Percentiles rank a stretch among this genome's conserved stretches.
Evolutionary conservation across 2,329 filamentous ascomycete genomes (phyloP).

Genomic region (Alternaria tenuissima): DNA sequence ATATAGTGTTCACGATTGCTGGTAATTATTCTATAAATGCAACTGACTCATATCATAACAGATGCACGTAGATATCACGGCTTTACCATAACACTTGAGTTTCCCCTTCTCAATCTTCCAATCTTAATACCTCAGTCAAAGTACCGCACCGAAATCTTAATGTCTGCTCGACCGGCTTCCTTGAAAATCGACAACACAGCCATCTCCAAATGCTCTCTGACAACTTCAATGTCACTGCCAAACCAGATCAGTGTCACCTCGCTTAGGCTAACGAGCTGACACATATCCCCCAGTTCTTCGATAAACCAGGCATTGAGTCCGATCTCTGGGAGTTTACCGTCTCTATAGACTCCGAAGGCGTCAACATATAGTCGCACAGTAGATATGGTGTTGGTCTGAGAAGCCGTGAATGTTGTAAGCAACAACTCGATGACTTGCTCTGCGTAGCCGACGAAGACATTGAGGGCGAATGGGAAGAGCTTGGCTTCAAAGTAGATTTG

Average conservation of each 20-base stretch:
- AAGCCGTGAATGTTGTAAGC: neutral
- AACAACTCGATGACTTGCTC: slow-evolving; percentile 13
- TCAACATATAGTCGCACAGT: slow-evolving; percentile 5
- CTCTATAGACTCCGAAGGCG: slow-evolving; percentile 8
- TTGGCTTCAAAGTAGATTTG: slow-evolving; percentile 11
- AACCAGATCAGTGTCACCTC: slow-evolving; percentile 7
- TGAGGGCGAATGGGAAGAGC: slow-evolving; percentile 7
- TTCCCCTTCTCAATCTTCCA: too few relatives aligned
- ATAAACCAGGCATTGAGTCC: slow-evolving; percentile 10
- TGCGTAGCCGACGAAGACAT: slow-evolving; percentile 9
- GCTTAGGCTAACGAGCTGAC: neutral
- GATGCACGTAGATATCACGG: neutral
- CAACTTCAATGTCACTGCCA: neutral
- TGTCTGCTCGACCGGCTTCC: neutral
- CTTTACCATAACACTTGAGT: neutral
- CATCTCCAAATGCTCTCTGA: neutral
- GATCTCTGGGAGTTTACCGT: slow-evolving; percentile 1
- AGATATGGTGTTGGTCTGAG: neutral
- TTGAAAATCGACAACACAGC: neutral
- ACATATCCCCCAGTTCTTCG: neutral
- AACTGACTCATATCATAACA: neutral
- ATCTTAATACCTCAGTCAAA: neutral
- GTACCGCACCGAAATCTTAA: neutral
- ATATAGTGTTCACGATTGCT: fast-evolving
- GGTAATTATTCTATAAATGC: too few relatives aligned